These are phyloP conservation scores for Purpureocillium takamizusanense DNA, from an alignment of 2,329 filamentous ascomycete species.

Conservation along the genomic window DNA sequence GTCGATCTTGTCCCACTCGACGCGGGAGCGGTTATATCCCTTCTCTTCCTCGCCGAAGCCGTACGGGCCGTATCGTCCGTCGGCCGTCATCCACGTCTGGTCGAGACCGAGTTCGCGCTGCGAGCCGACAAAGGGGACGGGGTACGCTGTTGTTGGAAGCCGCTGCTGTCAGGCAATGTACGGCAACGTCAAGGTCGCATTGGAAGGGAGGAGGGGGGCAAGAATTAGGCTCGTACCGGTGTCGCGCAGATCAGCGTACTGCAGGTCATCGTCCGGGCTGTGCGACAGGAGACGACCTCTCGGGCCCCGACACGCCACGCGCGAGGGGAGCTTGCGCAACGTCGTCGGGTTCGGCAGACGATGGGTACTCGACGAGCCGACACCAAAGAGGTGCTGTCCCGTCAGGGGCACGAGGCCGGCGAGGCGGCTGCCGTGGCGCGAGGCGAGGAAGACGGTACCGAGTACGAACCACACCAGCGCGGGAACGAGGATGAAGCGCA, in stretches of 20 bases:
- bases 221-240: constrained; percentile 3
- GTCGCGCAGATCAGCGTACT: neutral
- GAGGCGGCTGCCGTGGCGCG: neutral
- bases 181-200: too few species aligned
- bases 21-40: constrained; percentile 14
- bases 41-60: constrained; percentile 17
- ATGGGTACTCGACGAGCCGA: neutral
- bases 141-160: constrained; percentile 16
- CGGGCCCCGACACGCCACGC: constrained; percentile 23
- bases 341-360: neutral
- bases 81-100: constrained; percentile 20
- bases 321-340: neutral
- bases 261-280: constrained; percentile 4
- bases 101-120: constrained; percentile 18
- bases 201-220: too few species aligned
- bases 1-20: constrained; percentile 21
- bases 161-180: too few species aligned
- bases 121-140: constrained; percentile 20
- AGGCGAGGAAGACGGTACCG: constrained; percentile 1
- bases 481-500: constrained; percentile 1
- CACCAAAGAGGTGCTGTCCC: neutral
- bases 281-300: constrained; percentile 23
- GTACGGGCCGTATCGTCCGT: constrained; percentile 17
- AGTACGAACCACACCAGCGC: neutral
- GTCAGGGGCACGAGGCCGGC: neutral